Conservation (phyloP, 352 stramenopile genomes). For the Aphanomyces euteiches region DNA sequence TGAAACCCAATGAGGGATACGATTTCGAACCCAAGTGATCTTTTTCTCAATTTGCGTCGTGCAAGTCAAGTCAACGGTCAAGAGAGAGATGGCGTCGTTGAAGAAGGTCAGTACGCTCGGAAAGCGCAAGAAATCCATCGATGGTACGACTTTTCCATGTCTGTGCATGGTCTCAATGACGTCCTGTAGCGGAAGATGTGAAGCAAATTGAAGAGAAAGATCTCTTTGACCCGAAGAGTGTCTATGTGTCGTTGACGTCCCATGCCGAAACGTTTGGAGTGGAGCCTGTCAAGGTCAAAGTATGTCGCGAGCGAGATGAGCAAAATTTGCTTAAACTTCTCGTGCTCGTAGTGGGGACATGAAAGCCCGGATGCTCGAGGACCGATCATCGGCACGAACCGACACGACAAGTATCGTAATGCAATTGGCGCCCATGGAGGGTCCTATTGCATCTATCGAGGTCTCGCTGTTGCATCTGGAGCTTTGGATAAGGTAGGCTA, state of each 20-base stretch:
- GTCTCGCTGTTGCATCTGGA: slow-evolving; percentile 87
- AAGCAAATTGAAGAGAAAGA: slow-evolving; percentile 81
- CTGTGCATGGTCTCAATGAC: not conserved
- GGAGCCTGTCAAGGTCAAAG: slow-evolving; percentile 77
- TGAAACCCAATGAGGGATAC: not conserved
- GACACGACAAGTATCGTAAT: slow-evolving; percentile 95
- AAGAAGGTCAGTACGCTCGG: slow-evolving; percentile 80
- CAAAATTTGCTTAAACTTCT: not conserved
- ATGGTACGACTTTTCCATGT: slow-evolving; percentile 42
- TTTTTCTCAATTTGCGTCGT: slow-evolving; percentile 19
- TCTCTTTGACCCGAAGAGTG: slow-evolving; percentile 82
- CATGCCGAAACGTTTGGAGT: slow-evolving; percentile 84
- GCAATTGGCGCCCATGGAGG: slow-evolving; percentile 97
- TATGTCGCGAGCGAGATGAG: slow-evolving; percentile 34
- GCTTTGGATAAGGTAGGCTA: slow-evolving; percentile 52
- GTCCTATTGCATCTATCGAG: slow-evolving; percentile 98
- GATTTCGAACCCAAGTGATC: not conserved
- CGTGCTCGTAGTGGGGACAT: slow-evolving; percentile 78
- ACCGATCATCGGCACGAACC: slow-evolving; percentile 94
- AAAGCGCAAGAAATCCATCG: slow-evolving; percentile 87
- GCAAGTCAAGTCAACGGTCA: not conserved
- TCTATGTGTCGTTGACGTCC: slow-evolving; percentile 84
- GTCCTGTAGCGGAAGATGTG: slow-evolving; percentile 62
- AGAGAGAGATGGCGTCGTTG: slow-evolving; percentile 39
- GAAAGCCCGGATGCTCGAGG: slow-evolving; percentile 87